phyloP scores from a whole-genome alignment of 2,329 filamentous ascomycete genomes.

The Botrytis cinerea region DNA sequence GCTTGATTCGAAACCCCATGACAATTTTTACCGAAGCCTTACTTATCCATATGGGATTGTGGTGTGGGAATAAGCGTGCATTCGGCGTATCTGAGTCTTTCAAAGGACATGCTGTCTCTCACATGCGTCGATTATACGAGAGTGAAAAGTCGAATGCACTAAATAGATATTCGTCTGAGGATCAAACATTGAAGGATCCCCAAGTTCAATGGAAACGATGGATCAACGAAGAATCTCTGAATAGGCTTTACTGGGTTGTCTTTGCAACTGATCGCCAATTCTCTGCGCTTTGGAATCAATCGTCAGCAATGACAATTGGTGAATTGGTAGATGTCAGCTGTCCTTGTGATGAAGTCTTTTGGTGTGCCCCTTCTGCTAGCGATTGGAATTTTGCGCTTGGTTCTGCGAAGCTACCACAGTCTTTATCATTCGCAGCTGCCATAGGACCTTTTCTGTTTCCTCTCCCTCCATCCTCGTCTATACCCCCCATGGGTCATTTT shows the following conservation, averaged over 20 bases:
- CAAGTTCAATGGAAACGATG: conserved; percentile 32
- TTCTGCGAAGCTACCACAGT: conserved; percentile 31
- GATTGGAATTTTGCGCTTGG: conserved; percentile 36
- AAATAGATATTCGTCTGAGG: not conserved
- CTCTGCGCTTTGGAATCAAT: conserved; percentile 33
- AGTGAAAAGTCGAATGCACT: conserved; percentile 14
- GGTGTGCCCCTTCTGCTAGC: conserved; percentile 32
- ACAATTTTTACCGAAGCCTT: conserved; percentile 36
- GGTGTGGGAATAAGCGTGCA: conserved; percentile 37
- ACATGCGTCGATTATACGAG: conserved; percentile 30
- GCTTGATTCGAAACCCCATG: conserved; percentile 33
- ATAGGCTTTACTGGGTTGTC: conserved; percentile 34
- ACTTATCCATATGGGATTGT: conserved; percentile 33
- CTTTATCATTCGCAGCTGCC: conserved; percentile 33
- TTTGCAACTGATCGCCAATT: conserved; percentile 36
- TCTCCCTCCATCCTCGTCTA: not conserved
- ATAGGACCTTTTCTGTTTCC: conserved; percentile 34
- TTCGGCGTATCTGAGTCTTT: conserved; percentile 34
- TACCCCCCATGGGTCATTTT: not conserved
- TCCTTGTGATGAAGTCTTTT: conserved; percentile 37
- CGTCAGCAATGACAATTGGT: conserved; percentile 33
- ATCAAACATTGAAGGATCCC: conserved; percentile 8
- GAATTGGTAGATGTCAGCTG: conserved; percentile 33
- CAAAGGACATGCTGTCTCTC: conserved; percentile 33
- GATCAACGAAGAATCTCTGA: conserved; percentile 32